These are phyloP conservation scores for Clonostachys solani DNA, from an alignment of 2,329 filamentous ascomycete genomes.

Conservation along the genomic window DNA sequence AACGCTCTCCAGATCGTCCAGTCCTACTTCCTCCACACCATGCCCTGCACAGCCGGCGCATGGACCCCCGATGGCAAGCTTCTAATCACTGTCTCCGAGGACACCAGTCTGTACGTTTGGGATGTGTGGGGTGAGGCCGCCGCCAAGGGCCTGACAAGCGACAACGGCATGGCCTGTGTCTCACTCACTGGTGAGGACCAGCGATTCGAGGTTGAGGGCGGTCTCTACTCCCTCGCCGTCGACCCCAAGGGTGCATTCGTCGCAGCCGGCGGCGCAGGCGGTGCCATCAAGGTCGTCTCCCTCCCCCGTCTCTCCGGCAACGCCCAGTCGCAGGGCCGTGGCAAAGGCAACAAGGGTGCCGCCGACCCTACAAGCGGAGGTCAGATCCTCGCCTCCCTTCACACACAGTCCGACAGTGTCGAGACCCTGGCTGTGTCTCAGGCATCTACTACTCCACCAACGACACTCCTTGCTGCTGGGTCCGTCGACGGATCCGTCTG, in stretches of 20 bases:
- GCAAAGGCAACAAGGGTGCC: conserved; percentile 16
- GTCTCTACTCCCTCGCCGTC: conserved; percentile 82
- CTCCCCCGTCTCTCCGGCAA: conserved; percentile 59
- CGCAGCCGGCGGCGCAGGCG: conserved; percentile 83
- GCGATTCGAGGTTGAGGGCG: conserved; percentile 87
- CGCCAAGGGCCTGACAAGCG: conserved; percentile 42
- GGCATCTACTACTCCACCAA: conserved; percentile 34
- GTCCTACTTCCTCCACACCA: conserved; percentile 88
- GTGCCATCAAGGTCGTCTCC: conserved; percentile 79
- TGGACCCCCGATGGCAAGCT: conserved; percentile 88
- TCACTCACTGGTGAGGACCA: conserved; percentile 77
- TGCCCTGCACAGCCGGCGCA: conserved; percentile 78
- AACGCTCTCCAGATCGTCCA: conserved; percentile 76
- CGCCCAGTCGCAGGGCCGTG: conserved; percentile 11
- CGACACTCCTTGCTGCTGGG: conserved; percentile 56
- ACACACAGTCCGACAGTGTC: conserved; percentile 71
- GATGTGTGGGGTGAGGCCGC: conserved; percentile 82
- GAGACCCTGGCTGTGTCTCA: conserved; percentile 67
- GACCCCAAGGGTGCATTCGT: conserved; percentile 76
- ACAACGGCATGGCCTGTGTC: conserved; percentile 63
- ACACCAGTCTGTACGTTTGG: conserved; percentile 86
- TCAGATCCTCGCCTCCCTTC: conserved; percentile 74
- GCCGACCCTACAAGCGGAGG: conserved; percentile 37
- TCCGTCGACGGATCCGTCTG: conserved; percentile 76
- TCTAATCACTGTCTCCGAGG: conserved; percentile 84